Evolutionary conservation across 1,284 basidiomycete species (phyloP).

Genomic region (Mycena sp.): DNA sequence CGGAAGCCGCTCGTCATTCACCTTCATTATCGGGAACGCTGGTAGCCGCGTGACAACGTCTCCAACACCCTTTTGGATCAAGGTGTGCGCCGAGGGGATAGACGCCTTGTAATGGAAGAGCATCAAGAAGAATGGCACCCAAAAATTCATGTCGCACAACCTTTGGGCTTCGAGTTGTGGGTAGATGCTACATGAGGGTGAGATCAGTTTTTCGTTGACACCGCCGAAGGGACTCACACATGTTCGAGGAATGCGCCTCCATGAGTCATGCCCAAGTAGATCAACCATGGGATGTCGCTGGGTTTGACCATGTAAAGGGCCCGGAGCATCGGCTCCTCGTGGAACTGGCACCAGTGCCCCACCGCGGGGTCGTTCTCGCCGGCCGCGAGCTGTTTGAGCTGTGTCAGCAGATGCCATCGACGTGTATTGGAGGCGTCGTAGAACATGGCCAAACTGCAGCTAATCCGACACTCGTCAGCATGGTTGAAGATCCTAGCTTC

Average conservation of each 20-base stretch:
- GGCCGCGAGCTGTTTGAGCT: slow-evolving; percentile 1
- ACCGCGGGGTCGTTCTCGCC: background rate
- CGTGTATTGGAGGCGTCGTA: background rate
- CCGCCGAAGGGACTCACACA: background rate
- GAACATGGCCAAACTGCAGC: background rate
- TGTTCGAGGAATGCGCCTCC: slow-evolving; percentile 5
- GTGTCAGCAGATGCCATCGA: slow-evolving; percentile 8
- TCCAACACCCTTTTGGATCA: background rate
- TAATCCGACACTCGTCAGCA: background rate
- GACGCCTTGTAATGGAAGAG: background rate
- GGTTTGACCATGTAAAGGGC: background rate
- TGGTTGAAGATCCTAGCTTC: background rate
- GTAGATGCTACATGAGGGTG: slow-evolving; percentile 1
- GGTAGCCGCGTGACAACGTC: background rate
- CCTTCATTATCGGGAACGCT: background rate
- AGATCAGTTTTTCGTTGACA: background rate
- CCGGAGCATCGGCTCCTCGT: background rate
- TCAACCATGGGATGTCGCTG: background rate
- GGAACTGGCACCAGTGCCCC: background rate
- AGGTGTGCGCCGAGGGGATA: background rate
- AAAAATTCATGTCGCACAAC: slow-evolving; percentile 1
- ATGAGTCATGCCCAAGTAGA: background rate
- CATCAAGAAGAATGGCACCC: background rate
- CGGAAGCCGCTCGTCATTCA: background rate
- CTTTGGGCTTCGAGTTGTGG: background rate